Percentiles rank a stretch among this genome's conserved stretches.
phyloP scores from a whole-genome alignment of 495 filamentous ascomycete genomes.

The Neurospora sp. region DNA sequence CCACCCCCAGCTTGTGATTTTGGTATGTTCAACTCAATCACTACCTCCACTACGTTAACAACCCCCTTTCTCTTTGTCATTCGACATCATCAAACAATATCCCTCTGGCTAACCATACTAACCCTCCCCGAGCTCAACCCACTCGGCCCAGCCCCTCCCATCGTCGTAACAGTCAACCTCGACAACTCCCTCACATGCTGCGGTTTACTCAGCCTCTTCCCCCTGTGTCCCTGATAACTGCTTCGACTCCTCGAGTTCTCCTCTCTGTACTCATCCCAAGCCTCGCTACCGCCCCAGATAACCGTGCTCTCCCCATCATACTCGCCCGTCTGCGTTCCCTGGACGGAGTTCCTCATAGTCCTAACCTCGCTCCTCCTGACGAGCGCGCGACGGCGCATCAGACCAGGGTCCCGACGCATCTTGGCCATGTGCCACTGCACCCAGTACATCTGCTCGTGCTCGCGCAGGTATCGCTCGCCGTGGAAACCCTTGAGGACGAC shows the following conservation, averaged over 20 bases:
- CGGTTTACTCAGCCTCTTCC: background rate
- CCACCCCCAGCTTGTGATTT: background rate
- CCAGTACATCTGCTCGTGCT: conserved; percentile 65
- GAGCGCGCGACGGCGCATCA: background rate
- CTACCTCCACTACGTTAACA: too few species aligned
- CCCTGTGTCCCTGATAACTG: background rate
- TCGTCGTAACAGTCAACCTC: background rate
- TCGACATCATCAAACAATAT: background rate
- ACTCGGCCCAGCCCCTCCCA: background rate
- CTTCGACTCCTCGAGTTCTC: background rate
- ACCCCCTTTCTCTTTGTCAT: too few species aligned
- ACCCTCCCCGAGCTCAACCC: background rate
- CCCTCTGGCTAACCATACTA: background rate
- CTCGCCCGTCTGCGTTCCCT: background rate
- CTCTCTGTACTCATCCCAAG: background rate
- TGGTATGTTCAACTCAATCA: background rate
- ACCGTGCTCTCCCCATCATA: background rate
- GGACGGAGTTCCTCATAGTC: background rate
- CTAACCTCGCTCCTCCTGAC: background rate
- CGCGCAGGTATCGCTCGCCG: conserved; percentile 52
- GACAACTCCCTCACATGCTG: background rate
- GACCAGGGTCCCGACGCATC: conserved; percentile 3
- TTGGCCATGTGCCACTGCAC: conserved; percentile 25
- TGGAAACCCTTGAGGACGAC: conserved; percentile 55
- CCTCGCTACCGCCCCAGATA: background rate